A percentile compares a stretch with the other conserved stretches of the same genome.
Evolutionary conservation across 2,329 filamentous ascomycete species (phyloP).

Genomic region (Gaeumannomyces tritici): DNA sequence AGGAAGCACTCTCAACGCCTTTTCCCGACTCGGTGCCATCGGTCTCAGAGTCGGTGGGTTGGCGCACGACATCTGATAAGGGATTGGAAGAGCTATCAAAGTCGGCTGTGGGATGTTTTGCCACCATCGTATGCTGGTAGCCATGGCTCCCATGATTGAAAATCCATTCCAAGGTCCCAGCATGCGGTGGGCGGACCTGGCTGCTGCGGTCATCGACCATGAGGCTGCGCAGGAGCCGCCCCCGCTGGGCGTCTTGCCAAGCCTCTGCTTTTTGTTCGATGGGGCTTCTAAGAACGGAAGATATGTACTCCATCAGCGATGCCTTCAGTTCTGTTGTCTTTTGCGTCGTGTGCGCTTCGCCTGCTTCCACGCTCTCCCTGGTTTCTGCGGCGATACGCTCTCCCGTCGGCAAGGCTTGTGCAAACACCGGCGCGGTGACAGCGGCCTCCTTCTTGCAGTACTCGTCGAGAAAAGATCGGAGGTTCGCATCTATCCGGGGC

Average conservation of each 20-base stretch:
- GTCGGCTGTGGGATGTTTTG: too few relatives aligned
- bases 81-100: too few relatives aligned
- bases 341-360: not conserved
- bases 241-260: not conserved
- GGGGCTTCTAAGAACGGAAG: not conserved
- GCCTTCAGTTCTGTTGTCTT: not conserved
- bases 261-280: not conserved
- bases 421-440: not conserved
- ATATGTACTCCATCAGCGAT: not conserved
- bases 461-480: not conserved
- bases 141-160: not conserved
- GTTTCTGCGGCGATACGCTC: not conserved
- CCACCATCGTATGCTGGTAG: too few relatives aligned
- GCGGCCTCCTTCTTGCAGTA: not conserved
- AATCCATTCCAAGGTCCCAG: not conserved
- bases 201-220: slow-evolving; percentile 8
- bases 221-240: slow-evolving; percentile 8
- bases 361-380: not conserved
- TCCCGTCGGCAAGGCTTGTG: not conserved
- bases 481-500: not conserved
- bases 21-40: too few relatives aligned
- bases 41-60: too few relatives aligned
- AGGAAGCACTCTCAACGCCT: not conserved
- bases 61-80: too few relatives aligned
- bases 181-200: slow-evolving; percentile 4